A percentile compares a stretch with the other conserved stretches of the same genome.
Conservation (phyloP, 352 stramenopile genomes). For the Pythium phragmitis region DNA sequence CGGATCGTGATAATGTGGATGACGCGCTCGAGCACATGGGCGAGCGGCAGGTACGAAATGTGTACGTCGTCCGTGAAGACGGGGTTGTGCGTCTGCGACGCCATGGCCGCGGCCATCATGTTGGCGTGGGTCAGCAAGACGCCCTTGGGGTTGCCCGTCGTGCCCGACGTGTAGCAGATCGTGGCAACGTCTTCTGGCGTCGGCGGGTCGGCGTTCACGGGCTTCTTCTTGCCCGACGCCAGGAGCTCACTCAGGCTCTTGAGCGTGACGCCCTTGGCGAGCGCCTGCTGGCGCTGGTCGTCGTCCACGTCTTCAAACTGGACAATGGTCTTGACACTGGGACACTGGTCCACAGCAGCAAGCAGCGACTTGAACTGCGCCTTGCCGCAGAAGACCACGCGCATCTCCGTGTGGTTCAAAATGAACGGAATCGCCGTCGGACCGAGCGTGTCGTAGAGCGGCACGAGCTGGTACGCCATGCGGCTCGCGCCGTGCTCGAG, state of each 20-base stretch:
- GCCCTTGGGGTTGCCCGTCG: constrained; percentile 71
- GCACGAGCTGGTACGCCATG: constrained; percentile 71
- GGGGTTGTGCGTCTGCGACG: constrained; percentile 25
- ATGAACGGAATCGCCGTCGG: constrained; percentile 68
- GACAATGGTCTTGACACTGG: constrained; percentile 50
- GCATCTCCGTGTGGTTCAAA: constrained; percentile 76
- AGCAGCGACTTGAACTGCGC: constrained; percentile 56
- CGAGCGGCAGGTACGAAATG: constrained; percentile 92
- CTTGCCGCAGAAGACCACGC: constrained; percentile 65
- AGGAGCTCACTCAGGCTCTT: constrained; percentile 44
- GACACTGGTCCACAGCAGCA: constrained; percentile 40
- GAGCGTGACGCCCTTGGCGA: constrained; percentile 37
- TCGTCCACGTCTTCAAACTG: constrained; percentile 51
- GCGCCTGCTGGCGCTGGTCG: constrained; percentile 31
- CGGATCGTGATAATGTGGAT: constrained; percentile 86
- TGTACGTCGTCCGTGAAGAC: constrained; percentile 26
- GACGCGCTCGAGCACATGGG: constrained; percentile 94
- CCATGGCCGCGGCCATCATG: constrained; percentile 34
- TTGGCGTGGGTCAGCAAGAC: constrained; percentile 66
- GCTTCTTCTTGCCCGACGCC: constrained; percentile 37
- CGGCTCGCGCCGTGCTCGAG: constrained; percentile 63
- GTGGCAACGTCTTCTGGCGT: constrained; percentile 84
- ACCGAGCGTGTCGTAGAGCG: constrained; percentile 83
- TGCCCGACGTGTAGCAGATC: constrained; percentile 89
- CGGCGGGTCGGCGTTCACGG: constrained; percentile 47